phyloP scores from a whole-genome alignment of 1,284 basidiomycete species.

The Boletus sp. region DNA sequence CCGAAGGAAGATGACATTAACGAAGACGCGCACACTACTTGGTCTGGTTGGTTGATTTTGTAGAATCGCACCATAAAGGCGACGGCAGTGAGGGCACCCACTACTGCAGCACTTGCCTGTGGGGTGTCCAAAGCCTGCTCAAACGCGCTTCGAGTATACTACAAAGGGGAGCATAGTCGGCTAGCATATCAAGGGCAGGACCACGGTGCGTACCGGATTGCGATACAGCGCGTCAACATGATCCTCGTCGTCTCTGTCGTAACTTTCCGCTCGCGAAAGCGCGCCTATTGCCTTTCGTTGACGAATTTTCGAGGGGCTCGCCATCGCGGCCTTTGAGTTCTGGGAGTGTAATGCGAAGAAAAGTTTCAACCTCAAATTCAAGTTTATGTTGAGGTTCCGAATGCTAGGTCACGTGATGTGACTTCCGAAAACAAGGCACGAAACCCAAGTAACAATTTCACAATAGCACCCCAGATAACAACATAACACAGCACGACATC shows the following conservation, averaged over 20 bases:
- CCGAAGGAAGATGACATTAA: background rate
- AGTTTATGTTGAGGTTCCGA: conserved; percentile 2
- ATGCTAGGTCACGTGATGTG: conserved; percentile 23
- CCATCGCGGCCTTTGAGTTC: conserved; percentile 24
- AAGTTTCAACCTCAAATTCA: too few relatives aligned
- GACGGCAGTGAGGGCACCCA: conserved; percentile 62
- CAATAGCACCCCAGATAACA: background rate
- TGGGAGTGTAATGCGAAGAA: conserved; percentile 4
- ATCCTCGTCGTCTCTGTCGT: conserved; percentile 35
- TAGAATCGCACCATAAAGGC: conserved; percentile 86
- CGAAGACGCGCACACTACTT: conserved; percentile 78
- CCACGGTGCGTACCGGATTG: conserved; percentile 23
- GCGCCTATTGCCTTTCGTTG: conserved; percentile 25
- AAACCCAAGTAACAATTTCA: too few relatives aligned
- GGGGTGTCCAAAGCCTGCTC: conserved; percentile 60
- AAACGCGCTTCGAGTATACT: conserved; percentile 53
- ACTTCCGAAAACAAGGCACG: too few relatives aligned
- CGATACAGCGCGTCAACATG: conserved; percentile 33
- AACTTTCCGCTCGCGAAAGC: conserved; percentile 25
- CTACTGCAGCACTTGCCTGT: conserved; percentile 54
- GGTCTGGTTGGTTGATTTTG: conserved; percentile 89
- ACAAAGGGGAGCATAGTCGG: conserved; percentile 4
- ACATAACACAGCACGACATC: background rate
- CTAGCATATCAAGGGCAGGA: background rate
- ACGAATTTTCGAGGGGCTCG: conserved; percentile 33